These are phyloP conservation scores for Nemania sp. DNA, from an alignment of 2,329 filamentous ascomycete genomes.

Conservation along the genomic window DNA sequence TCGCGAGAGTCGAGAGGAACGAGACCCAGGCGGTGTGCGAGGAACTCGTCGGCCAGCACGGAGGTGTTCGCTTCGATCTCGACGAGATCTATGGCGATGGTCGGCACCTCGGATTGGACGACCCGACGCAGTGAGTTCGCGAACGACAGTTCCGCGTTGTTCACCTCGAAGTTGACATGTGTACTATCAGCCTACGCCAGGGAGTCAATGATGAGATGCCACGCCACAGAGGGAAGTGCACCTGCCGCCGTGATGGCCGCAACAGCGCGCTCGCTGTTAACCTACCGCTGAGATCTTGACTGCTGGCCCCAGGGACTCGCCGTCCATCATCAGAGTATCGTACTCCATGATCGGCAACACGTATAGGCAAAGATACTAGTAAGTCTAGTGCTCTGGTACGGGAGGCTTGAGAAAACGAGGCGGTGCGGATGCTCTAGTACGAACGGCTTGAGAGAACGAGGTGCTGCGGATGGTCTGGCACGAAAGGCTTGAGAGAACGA, in stretches of 20 bases:
- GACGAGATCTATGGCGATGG: constrained; percentile 91
- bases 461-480: too few relatives aligned
- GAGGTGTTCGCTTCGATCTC: constrained; percentile 92
- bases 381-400: neutral
- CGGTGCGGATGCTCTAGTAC: too few relatives aligned
- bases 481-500: too few relatives aligned
- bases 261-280: constrained; percentile 10
- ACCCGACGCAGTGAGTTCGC: constrained; percentile 90
- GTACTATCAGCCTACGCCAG: constrained; percentile 70
- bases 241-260: neutral
- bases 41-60: constrained; percentile 95
- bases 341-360: constrained; percentile 53
- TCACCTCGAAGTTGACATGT: constrained; percentile 89
- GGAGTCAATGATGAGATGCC: constrained; percentile 28
- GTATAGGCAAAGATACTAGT: neutral
- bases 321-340: constrained; percentile 63
- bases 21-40: constrained; percentile 87
- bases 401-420: too few relatives aligned
- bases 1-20: constrained; percentile 85
- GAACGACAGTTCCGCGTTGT: constrained; percentile 85
- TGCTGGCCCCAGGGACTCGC: constrained; percentile 58
- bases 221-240: neutral
- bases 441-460: too few relatives aligned
- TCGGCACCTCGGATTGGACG: constrained; percentile 92
- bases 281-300: constrained; percentile 64